phyloP scores from a whole-genome alignment of 2,329 filamentous ascomycete genomes.

The Pestalotiopsis sp. region DNA sequence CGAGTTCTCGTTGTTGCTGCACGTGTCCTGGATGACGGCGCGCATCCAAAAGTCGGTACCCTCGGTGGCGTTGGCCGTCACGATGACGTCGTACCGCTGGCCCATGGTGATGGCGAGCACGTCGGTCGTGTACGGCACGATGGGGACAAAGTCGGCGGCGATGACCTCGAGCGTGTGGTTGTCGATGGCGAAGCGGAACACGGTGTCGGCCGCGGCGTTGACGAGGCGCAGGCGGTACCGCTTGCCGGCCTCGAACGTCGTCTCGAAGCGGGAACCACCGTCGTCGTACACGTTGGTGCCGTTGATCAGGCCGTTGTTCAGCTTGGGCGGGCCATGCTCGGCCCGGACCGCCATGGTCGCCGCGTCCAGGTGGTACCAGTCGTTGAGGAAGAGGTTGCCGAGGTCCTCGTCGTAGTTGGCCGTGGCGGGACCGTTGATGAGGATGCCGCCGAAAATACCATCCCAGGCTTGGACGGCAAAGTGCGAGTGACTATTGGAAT shows the following conservation, averaged over 20 bases:
- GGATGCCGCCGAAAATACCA: constrained; percentile 62
- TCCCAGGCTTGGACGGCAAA: constrained; percentile 52
- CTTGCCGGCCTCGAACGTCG: constrained; percentile 42
- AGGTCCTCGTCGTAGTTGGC: constrained; percentile 67
- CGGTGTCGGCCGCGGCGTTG: constrained; percentile 41
- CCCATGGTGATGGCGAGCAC: constrained; percentile 45
- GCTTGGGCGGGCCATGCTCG: constrained; percentile 34
- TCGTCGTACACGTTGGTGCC: constrained; percentile 34
- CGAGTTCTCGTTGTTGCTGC: constrained; percentile 30
- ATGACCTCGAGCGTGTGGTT: constrained; percentile 59
- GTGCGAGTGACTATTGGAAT: constrained; percentile 52
- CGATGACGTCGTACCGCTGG: constrained; percentile 25
- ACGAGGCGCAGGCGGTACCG: constrained; percentile 50
- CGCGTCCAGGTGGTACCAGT: constrained; percentile 56
- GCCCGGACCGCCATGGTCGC: constrained; percentile 37
- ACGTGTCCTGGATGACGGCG: constrained; percentile 40
- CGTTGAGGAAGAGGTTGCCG: constrained; percentile 59
- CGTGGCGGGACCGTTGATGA: constrained; percentile 63
- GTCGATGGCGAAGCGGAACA: constrained; percentile 50
- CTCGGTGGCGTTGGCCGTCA: constrained; percentile 16
- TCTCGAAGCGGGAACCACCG: constrained; percentile 36
- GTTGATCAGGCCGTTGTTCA: constrained; percentile 46
- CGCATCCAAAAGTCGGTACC: constrained; percentile 47
- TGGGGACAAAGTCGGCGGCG: constrained; percentile 55
- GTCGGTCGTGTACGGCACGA: constrained; percentile 53